Evolutionary conservation across 768 basidiomycete genomes (phyloP).

Genomic region (Hygrocybe punicea): DNA sequence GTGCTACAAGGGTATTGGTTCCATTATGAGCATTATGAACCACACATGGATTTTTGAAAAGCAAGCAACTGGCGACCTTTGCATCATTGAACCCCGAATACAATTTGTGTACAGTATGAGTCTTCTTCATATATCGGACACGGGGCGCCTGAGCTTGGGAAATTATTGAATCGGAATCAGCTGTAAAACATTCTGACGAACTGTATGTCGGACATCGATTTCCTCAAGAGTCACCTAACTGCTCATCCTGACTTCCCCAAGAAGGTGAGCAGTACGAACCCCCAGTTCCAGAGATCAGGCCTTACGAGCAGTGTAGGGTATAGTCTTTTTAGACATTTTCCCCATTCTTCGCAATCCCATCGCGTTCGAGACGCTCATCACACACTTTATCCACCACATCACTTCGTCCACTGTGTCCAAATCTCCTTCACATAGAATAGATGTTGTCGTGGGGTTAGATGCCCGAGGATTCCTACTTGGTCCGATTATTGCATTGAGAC

Average conservation of each 20-base stretch:
- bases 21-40: too few species aligned
- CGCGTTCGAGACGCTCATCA: constrained; percentile 87
- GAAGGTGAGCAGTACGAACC: constrained; percentile 52
- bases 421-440: constrained; percentile 64
- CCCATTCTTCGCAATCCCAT: constrained; percentile 84
- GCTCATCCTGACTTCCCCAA: constrained; percentile 81
- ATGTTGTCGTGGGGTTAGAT: constrained; percentile 92
- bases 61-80: too few species aligned
- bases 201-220: constrained; percentile 82
- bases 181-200: too few species aligned
- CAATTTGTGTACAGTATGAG: too few species aligned
- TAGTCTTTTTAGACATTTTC: constrained; percentile 92
- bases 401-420: constrained; percentile 70
- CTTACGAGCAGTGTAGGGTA: constrained; percentile 51
- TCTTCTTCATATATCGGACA: too few species aligned
- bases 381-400: constrained; percentile 82
- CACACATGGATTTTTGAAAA: too few species aligned
- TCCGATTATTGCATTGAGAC: constrained; percentile 82
- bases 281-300: background rate
- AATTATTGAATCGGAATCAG: too few species aligned
- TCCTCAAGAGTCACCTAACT: constrained; percentile 58
- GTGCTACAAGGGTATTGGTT: too few species aligned
- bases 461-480: constrained; percentile 95
- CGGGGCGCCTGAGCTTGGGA: too few species aligned
- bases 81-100: too few species aligned